Base-by-base conservation (phyloP, 2,329 filamentous ascomycete genomes). In the Xylogone sp. region DNA sequence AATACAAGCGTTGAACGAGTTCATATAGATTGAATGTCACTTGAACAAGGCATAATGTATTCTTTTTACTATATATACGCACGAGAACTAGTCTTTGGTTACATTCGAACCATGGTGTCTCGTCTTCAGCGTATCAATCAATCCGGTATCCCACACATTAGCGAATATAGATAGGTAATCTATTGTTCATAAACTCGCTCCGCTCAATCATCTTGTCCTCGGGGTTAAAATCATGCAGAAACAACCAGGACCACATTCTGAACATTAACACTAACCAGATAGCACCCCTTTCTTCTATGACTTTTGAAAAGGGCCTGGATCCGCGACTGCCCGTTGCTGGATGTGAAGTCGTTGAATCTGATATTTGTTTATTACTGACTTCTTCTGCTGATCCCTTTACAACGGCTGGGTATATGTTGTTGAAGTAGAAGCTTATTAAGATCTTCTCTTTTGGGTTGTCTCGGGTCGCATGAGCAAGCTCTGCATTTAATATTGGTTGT, bases 181-280 rank as follows among this genome's bases (percentile, higher is more conserved):
- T 53, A 22, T 44, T 53, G 29, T 50, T 22, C 19, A 21, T 39
- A 22, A 53, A 42, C 21, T 53, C 51, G 22, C 29, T 50, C 18
- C 51, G 24, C 22, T 53, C 51, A 29, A 53, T 50, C 51, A 53
- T 53, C 31, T 34, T 39, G 24, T 53, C 51, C 12, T 46, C 24
- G 1, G 51, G 42, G n/a, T 53, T 50, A 31, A 53, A 53, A 21
- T 53, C 51, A 43, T 53, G 51, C 34, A 53, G 27, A 24, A 50
- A 57, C 10, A 58, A 56, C 21, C 62, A 56, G 19, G 60, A 58
- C 49, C 46, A 50, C 31, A 52, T 59, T n/a, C 59, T 59, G 55
- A 48, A 56, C 34, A 61, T 62, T 47, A 62, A 60, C 22, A 46
- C 54, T 16, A 53, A 22, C 51, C 51, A 53, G 13, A 53, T 24